Conservation (phyloP, 2,329 filamentous ascomycete genomes). For the Coniochaeta sp. region DNA sequence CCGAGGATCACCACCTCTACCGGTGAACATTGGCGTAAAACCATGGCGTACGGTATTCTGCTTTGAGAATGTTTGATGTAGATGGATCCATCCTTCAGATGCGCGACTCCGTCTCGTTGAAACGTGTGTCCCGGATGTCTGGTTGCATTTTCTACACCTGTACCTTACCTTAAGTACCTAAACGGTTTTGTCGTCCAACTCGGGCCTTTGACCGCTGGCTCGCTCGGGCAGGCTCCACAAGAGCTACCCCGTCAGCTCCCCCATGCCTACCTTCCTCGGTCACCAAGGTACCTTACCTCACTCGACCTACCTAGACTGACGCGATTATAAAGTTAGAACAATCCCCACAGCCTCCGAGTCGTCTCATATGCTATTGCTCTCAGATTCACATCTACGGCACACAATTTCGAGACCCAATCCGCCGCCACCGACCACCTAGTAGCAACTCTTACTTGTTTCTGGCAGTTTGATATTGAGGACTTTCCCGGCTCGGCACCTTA, state of each 20-base stretch:
- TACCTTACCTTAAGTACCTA: no score
- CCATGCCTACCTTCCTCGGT: not conserved
- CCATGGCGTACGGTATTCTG: not conserved
- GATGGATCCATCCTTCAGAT: not conserved
- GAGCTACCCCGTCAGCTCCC: not conserved
- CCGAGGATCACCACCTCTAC: no score
- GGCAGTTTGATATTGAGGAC: not conserved
- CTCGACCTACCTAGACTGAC: not conserved
- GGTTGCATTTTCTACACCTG: not conserved
- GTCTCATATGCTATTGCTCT: not conserved
- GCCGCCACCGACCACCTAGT: not conserved
- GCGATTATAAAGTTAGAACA: not conserved
- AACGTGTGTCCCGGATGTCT: not conserved
- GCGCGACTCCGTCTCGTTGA: not conserved
- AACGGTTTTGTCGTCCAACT: no score
- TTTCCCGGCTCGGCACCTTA: not conserved
- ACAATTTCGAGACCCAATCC: not conserved
- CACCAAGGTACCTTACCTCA: not conserved
- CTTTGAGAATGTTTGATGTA: not conserved
- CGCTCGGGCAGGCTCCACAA: not conserved
- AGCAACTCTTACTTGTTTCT: not conserved
- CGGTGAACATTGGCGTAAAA: no score
- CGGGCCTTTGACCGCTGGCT: no score
- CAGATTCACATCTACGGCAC: not conserved
- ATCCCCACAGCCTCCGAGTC: not conserved